Percentiles rank a stretch among this genome's conserved stretches.
These are phyloP conservation scores for Fusarium multiceps DNA, from an alignment of 2,329 filamentous ascomycete species.

Conservation along the genomic window DNA sequence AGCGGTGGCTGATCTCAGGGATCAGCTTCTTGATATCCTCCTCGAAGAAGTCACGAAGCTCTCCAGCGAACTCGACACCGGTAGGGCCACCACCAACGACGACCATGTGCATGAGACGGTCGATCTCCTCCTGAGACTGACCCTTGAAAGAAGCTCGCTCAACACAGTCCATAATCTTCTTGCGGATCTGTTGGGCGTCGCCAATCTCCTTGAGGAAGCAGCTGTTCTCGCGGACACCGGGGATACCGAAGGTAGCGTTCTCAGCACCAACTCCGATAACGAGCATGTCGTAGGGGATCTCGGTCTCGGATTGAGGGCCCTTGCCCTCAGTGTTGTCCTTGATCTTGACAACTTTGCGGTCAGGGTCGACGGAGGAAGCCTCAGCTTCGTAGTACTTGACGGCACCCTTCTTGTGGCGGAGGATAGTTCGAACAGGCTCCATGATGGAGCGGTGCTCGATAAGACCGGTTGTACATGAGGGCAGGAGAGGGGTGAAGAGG, in stretches of 20 bases:
- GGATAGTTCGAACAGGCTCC: conserved; percentile 96
- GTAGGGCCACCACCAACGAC: conserved; percentile 94
- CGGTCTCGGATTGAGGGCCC: conserved; percentile 81
- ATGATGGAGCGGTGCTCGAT: conserved; percentile 99
- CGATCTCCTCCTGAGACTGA: conserved; percentile 86
- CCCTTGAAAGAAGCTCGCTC: conserved; percentile 99
- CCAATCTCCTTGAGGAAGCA: conserved; percentile 99
- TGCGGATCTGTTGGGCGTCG: conserved; percentile 95
- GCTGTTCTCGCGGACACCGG: conserved; percentile 92
- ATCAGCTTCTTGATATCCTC: conserved; percentile 98
- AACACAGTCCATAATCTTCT: conserved; percentile 99
- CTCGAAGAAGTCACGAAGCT: conserved; percentile 99
- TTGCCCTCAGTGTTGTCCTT: conserved; percentile 94
- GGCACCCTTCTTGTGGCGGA: conserved; percentile 91
- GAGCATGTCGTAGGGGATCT: conserved; percentile 97
- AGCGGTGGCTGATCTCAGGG: conserved; percentile 92
- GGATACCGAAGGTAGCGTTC: conserved; percentile 98
- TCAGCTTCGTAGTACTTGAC: conserved; percentile 99
- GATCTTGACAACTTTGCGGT: conserved; percentile 88
- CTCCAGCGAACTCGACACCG: conserved; percentile 97
- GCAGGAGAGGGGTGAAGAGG: conserved; percentile 96
- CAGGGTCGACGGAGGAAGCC: conserved; percentile 92
- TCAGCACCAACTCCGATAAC: conserved; percentile 97
- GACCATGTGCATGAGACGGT: conserved; percentile 98
- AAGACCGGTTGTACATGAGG: conserved; percentile 95